Percentiles rank a stretch among this genome's conserved stretches.
These are phyloP conservation scores for Boletellus ananas DNA, from an alignment of 768 basidiomycete species.

Conservation along the genomic window DNA sequence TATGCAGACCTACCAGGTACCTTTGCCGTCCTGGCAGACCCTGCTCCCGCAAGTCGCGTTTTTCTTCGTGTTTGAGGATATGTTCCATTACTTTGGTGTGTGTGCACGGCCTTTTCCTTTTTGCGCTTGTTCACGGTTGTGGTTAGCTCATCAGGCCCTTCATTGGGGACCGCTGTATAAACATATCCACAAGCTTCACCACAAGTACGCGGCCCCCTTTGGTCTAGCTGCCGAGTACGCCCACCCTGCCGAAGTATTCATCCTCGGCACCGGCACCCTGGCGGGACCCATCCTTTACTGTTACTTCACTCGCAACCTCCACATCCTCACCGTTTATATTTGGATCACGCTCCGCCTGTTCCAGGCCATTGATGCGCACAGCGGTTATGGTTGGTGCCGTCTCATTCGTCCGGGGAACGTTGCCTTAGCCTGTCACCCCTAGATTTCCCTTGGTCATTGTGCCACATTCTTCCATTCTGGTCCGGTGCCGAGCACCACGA, in stretches of 20 bases:
- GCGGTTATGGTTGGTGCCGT: conserved; percentile 73
- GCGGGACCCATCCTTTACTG: conserved; percentile 85
- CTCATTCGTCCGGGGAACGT: not conserved
- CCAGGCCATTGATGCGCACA: conserved; percentile 97
- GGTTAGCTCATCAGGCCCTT: conserved; percentile 78
- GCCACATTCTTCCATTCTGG: conserved; percentile 93
- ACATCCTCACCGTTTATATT: conserved; percentile 89
- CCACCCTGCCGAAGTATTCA: conserved; percentile 93
- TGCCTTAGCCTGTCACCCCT: not conserved
- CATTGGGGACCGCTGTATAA: conserved; percentile 85
- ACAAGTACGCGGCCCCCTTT: conserved; percentile 96
- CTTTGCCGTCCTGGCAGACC: conserved; percentile 70
- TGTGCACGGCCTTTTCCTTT: not conserved
- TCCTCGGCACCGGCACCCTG: conserved; percentile 90
- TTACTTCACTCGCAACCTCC: conserved; percentile 64
- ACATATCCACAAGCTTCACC: conserved; percentile 95
- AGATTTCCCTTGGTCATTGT: conserved; percentile 98
- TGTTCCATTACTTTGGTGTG: conserved; percentile 86
- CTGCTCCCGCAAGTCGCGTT: conserved; percentile 76
- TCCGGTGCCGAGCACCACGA: conserved; percentile 97
- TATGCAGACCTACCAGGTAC: conserved; percentile 91
- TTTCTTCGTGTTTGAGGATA: conserved; percentile 96
- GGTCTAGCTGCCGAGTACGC: conserved; percentile 98
- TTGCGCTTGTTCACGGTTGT: not conserved
- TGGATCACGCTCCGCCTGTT: conserved; percentile 94